Evolutionary conservation across 495 filamentous ascomycete genomes (phyloP), one percentile per base, ranked within the genome.

Genomic region (Penicillium canariense): DNA sequence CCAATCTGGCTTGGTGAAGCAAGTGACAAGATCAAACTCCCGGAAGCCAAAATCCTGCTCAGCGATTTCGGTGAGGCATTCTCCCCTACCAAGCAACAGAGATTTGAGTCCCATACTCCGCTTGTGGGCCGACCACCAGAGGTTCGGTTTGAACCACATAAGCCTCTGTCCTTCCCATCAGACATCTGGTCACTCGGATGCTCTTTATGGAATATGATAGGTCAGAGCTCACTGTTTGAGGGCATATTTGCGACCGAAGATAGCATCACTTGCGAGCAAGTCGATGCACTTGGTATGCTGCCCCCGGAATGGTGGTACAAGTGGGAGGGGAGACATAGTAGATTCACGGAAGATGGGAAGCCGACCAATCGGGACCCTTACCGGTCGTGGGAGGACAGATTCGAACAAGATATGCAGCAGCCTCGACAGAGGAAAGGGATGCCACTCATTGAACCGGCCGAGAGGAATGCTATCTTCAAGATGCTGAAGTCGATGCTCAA

Each of bases 1-100:
- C 59, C 68, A 3, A 54, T 71, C 26, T 71, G 65, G 68, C 50
- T 71, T 3, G 62, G 68, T 12, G 36, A 62, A 56, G 47, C 58
- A 52, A 63, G 65, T 40, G 66, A 71, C n/a, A 30, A 61, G 1
- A 26, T 71, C 5, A 53, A 34, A 39, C 61, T 61, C 26, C 1
- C 61, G 50, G 65, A 62, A 55, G 52, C 65, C 35, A 65, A 54
- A 17, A 68, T 76, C 42, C 3, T 75, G 7, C 67, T 77, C 46
- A 28, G 56, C 26, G 74, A 76, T 42, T 71, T 76, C 48, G 73
- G 73, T n/a, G 61, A 68, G 77, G 63, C 72, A 2, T 77, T 74
- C 53, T 55, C 48, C 15, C 59, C 60, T 1, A 26, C 60, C 31
- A 27, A 60, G 48, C 60, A 72, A 54, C 23, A 6, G 11, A 59